Base-by-base conservation (phyloP, 371 early-diverging fungal genomes). In the Mortierella sp. region DNA sequence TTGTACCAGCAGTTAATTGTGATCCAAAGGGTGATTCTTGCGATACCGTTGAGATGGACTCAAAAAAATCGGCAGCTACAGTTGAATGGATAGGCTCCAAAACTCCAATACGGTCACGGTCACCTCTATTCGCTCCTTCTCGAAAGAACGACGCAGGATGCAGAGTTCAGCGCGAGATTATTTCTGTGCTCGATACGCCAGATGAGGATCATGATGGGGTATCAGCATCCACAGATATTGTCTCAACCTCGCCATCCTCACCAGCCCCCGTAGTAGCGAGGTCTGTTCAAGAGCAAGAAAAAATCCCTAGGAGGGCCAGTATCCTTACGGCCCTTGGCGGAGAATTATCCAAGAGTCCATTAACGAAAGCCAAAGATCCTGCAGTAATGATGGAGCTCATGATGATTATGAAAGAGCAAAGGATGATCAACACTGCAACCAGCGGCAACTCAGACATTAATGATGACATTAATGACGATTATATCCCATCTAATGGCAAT, bases 281-380 rank as follows among this genome's bases (percentile, higher is more conserved):
- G n/a, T n/a, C n/a, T n/a, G 17, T 53, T 19, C n/a, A 32, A 35
- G 12, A 32, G 1, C 29, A 51, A 31, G 19, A 23, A n/a, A 32
- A n/a, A 1, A 0, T n/a, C 2, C 2, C 40, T 15, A 29, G 2
- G 19, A 53, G 54, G 29, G 23, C 54, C 2, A 34, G 70, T 2
- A n/a, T 69, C 22, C 56, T 69, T 12, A 22, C 70, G 1, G 35
- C 47, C 26, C 31, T 69, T 10, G 42, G 28, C 0, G 22, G 29
- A 13, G 61, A 10, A 2, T 22, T 64, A n/a, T 37, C 59, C n/a
- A 49, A 35, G 6, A 31, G 40, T 2, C 61, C 71, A 3, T 43
- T 71, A 43, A 58, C 59, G n/a, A 71, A 64, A 34, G 34, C 40
- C 45, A 71, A 64, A 26, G 65, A 71, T 6, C 71, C 71, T 1